phyloP scores from a whole-genome alignment of 1,139 yeast genomes.

The Scheffersomyces lignicola region DNA sequence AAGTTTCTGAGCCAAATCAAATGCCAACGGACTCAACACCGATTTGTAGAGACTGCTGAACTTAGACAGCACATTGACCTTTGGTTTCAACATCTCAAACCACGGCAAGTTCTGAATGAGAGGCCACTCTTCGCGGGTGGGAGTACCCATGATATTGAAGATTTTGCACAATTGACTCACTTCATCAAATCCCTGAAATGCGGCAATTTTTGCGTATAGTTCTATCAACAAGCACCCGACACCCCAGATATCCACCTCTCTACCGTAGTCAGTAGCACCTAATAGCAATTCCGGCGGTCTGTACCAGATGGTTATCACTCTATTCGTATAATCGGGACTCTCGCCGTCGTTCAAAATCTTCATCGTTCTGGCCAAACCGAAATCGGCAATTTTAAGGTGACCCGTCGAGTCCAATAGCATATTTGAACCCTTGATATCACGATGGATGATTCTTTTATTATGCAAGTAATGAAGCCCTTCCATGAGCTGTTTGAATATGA shows the following conservation, averaged over 20 bases:
- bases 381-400: conserved; percentile 81
- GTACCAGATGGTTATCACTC: conserved; percentile 96
- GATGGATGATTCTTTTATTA: conserved; percentile 74
- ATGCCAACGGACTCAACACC: conserved; percentile 54
- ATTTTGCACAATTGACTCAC: conserved; percentile 77
- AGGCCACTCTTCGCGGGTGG: conserved; percentile 77
- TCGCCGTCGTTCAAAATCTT: conserved; percentile 51
- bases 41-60: conserved; percentile 50
- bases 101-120: conserved; percentile 76
- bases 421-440: conserved; percentile 95
- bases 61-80: conserved; percentile 40
- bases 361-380: conserved; percentile 89
- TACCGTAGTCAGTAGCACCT: conserved; percentile 87
- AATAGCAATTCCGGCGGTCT: conserved; percentile 91
- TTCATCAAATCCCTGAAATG: conserved; percentile 88
- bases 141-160: conserved; percentile 86
- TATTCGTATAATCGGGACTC: conserved; percentile 79
- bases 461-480: conserved; percentile 84
- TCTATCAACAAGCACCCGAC: conserved; percentile 90
- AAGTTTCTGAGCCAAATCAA: conserved; percentile 63
- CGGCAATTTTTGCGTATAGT: conserved; percentile 69
- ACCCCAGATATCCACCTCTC: conserved; percentile 97
- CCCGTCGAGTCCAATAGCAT: conserved; percentile 76
- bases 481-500: conserved; percentile 71
- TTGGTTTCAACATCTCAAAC: conserved; percentile 83